phyloP scores from a whole-genome alignment of 805 yeast genomes.

The Cyberlindnera maclurae region DNA sequence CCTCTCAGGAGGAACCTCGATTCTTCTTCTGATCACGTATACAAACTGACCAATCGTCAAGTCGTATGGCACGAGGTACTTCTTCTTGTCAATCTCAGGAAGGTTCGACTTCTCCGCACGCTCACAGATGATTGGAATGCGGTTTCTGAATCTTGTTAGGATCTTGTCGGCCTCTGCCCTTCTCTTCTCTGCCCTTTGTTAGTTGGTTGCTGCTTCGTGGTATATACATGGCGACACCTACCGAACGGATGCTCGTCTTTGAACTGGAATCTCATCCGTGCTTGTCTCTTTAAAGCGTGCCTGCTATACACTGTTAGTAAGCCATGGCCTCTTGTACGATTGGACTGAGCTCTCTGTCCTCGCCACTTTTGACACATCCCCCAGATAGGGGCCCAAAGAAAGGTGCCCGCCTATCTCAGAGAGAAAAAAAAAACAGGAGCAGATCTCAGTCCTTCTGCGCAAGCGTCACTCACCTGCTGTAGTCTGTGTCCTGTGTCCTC shows the following conservation, averaged over 20 bases:
- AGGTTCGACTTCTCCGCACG: constrained; percentile 94
- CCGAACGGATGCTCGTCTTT: constrained; percentile 95
- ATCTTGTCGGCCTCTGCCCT: constrained; percentile 92
- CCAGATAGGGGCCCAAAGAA: too few species aligned
- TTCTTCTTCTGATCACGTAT: constrained; percentile 93
- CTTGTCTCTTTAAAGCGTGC: not conserved
- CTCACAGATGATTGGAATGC: constrained; percentile 96
- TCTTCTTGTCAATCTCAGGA: constrained; percentile 94
- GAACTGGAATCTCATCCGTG: constrained; percentile 80
- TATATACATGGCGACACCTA: constrained; percentile 32
- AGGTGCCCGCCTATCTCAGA: too few species aligned
- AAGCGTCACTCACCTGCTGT: too few species aligned
- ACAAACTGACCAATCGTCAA: constrained; percentile 97
- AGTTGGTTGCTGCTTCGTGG: constrained; percentile 1
- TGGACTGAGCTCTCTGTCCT: not conserved
- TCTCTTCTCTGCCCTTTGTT: constrained; percentile 58
- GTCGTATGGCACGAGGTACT: constrained; percentile 93
- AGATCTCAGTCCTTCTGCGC: too few species aligned
- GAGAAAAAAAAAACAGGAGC: too few species aligned
- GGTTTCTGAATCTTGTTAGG: constrained; percentile 78
- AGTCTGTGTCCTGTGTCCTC: too few species aligned
- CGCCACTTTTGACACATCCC: too few species aligned
- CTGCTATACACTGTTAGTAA: not conserved
- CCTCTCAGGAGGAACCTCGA: constrained; percentile 92
- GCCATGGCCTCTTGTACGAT: not conserved